phyloP scores from a whole-genome alignment of 1,284 basidiomycete species.

The Cerrena zonata region DNA sequence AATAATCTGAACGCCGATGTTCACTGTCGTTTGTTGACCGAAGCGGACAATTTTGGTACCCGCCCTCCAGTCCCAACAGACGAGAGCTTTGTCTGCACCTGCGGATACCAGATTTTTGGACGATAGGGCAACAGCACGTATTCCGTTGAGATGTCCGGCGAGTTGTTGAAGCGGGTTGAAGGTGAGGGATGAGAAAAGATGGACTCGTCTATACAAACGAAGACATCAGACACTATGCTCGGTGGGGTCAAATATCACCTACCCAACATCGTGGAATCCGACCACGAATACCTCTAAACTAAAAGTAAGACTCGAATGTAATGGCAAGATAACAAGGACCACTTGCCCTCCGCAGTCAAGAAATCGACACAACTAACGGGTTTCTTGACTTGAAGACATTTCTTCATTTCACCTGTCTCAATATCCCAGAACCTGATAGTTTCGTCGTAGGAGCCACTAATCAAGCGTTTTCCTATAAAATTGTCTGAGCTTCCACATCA shows the following conservation, averaged over 20 bases:
- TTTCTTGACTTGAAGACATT: conserved; percentile 76
- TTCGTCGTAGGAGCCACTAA: conserved; percentile 87
- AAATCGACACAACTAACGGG: conserved; percentile 89
- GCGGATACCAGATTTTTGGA: conserved; percentile 82
- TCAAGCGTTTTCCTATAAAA: conserved; percentile 72
- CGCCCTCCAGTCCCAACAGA: conserved; percentile 84
- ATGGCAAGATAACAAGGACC: background rate
- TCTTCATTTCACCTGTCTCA: conserved; percentile 73
- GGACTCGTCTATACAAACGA: conserved; percentile 53
- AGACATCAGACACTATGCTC: conserved; percentile 6
- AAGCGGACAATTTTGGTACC: conserved; percentile 86
- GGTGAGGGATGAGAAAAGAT: conserved; percentile 74
- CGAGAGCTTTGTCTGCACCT: conserved; percentile 83
- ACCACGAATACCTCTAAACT: conserved; percentile 77
- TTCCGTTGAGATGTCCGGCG: conserved; percentile 77
- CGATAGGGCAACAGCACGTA: conserved; percentile 82
- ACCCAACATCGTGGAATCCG: conserved; percentile 89
- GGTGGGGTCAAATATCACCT: conserved; percentile 23
- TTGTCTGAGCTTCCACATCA: background rate
- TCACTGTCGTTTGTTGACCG: conserved; percentile 89
- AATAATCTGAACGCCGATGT: conserved; percentile 84
- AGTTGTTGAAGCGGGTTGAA: conserved; percentile 79
- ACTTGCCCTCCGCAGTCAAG: conserved; percentile 67
- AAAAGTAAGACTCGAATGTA: background rate
- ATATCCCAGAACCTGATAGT: conserved; percentile 87